Evolutionary conservation across 148 eudicot genomes (phyloP).

Genomic region (Rhododendron simsii): DNA sequence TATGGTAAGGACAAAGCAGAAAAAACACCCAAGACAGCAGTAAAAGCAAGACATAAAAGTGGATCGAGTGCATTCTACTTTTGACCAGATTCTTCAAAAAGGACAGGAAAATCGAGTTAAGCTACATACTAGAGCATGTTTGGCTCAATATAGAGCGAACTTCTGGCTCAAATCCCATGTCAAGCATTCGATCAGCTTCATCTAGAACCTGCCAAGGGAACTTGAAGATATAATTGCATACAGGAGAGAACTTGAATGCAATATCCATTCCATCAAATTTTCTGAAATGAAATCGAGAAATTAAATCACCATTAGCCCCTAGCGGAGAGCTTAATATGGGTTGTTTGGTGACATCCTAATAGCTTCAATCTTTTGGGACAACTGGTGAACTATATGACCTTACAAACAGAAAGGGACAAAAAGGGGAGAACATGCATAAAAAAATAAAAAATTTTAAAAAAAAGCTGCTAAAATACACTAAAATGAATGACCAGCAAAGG

Average conservation of each 20-base stretch:
- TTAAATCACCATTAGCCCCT: neutral
- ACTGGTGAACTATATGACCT: neutral
- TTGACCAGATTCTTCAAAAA: neutral
- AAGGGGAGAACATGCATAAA: neutral
- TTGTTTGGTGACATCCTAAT: neutral
- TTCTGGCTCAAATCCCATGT: conserved; percentile 97
- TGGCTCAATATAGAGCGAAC: conserved; percentile 86
- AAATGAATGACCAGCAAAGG: neutral
- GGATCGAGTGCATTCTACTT: neutral
- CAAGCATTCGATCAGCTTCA: conserved; percentile 99
- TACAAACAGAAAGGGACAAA: neutral
- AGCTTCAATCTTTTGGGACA: neutral
- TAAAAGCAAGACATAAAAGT: neutral
- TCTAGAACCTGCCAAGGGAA: conserved; percentile 62
- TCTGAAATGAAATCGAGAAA: neutral
- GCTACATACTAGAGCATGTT: conserved; percentile 64
- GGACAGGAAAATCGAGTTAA: neutral
- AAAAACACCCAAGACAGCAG: neutral
- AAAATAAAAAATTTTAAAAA: neutral
- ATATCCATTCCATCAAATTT: neutral
- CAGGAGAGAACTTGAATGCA: neutral
- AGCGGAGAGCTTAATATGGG: neutral
- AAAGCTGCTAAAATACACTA: neutral
- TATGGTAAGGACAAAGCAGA: neutral
- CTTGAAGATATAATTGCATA: neutral